Evolutionary conservation across 2,329 filamentous ascomycete genomes (phyloP).

Genomic region (Incumbomyces delicatus): DNA sequence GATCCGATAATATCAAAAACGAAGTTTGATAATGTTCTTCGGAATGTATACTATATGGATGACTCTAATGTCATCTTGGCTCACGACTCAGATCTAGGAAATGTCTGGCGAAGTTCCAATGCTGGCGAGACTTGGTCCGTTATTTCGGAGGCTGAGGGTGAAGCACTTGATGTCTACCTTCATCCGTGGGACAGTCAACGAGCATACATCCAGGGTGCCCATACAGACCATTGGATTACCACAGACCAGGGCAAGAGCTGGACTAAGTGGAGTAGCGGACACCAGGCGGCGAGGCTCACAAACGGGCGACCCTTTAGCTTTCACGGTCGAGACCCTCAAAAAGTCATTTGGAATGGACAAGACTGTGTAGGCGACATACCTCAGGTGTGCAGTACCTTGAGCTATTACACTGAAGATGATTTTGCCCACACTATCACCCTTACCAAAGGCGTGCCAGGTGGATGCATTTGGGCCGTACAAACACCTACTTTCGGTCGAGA

Average conservation of each 20-base stretch:
- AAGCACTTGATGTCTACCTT: slow-evolving; percentile 55
- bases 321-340: slow-evolving; percentile 72
- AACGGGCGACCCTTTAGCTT: slow-evolving; percentile 54
- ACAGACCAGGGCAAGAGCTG: slow-evolving; percentile 74
- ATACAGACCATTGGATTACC: slow-evolving; percentile 69
- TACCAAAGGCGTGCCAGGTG: slow-evolving; percentile 49
- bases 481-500: slow-evolving; percentile 53
- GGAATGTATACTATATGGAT: slow-evolving; percentile 77
- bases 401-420: slow-evolving; percentile 72
- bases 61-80: slow-evolving; percentile 75
- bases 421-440: slow-evolving; percentile 63
- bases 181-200: slow-evolving; percentile 70
- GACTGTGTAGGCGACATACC: slow-evolving; percentile 48
- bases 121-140: slow-evolving; percentile 68
- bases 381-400: slow-evolving; percentile 50
- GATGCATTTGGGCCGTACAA: slow-evolving; percentile 81
- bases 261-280: slow-evolving; percentile 51
- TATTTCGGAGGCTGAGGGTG: slow-evolving; percentile 52
- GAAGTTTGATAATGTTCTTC: slow-evolving; percentile 56
- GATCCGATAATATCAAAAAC: slow-evolving; percentile 56
- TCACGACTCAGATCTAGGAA: slow-evolving; percentile 53
- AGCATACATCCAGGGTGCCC: slow-evolving; percentile 67
- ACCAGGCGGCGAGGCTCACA: slow-evolving; percentile 42
- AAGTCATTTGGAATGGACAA: slow-evolving; percentile 75
- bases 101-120: slow-evolving; percentile 68